Evolutionary conservation across 352 stramenopile genomes (phyloP), one percentile per base, ranked within the genome.

Genomic region (Pythium scleroteichum): DNA sequence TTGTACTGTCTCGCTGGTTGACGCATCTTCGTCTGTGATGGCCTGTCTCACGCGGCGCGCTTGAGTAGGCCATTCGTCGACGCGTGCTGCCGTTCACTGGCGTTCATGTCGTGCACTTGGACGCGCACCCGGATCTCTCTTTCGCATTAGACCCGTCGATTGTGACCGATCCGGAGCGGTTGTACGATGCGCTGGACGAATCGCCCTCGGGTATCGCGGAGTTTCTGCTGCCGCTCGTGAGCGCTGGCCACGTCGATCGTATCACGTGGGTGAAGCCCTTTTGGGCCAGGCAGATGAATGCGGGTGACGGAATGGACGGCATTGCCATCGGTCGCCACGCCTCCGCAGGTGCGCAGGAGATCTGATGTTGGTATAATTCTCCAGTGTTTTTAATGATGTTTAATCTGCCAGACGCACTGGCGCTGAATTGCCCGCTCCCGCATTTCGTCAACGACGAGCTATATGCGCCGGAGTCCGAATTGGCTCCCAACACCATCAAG

Each of bases 101-200:
- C 42, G 69, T 94, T 16, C 77, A 87, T 19, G 70, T 95, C 47
- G 54, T 97, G 22, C 88, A 97, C 50, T 78, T 92, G 8, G 88
- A 97, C 56, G 87, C 88, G 2, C 88, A 97, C 47, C 86, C 88
- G 0, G 88, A 97, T 53, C 69, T 97, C 40, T 91, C 82, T 24
- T 94, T 97, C 62, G 73, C 83, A 1, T 27, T 78, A 7, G 66
- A 78, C 22, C 72, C 85, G 0, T 44, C 52, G 9, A 62, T 78
- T 13, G 77, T 94, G 26, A 96, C 90, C 35, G 19, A 77, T 9
- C 86, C 87, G 7, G 68, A 87, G 1, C 73, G 46, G 27, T 74
- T 97, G 4, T 97, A 97, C 53, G 72, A 95, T 14, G 27, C 55
- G 4, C 61, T 97, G 42, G 84, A 94, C 54, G 66, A 73, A 2